Percentiles rank a stretch among this genome's conserved stretches.
Evolutionary conservation across 1,139 yeast species (phyloP).

Genomic region (Kluyveromyces sp.): DNA sequence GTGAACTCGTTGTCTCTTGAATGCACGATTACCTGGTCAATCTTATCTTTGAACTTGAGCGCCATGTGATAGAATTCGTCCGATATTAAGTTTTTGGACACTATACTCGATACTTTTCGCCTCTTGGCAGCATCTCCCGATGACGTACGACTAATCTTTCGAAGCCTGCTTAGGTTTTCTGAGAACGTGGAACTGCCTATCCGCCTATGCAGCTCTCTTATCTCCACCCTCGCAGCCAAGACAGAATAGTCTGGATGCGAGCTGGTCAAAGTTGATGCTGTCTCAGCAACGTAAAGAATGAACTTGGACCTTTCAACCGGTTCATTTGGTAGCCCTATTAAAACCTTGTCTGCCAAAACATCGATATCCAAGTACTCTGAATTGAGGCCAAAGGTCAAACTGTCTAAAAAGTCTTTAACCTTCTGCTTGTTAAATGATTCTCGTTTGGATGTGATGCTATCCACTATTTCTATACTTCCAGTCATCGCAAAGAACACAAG

Average conservation of each 20-base stretch:
- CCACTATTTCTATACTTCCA: constrained; percentile 3
- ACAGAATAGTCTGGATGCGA: constrained; percentile 94
- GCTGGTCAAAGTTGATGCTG: constrained; percentile 95
- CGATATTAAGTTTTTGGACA: constrained; percentile 65
- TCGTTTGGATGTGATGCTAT: constrained; percentile 4
- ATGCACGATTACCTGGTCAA: constrained; percentile 67
- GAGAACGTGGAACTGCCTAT: constrained; percentile 14
- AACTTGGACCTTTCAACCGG: constrained; percentile 82
- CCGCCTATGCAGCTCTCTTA: constrained; percentile 85
- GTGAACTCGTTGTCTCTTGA: constrained; percentile 76
- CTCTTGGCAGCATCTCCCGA: constrained; percentile 2
- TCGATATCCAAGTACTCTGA: constrained; percentile 54
- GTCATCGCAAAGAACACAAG: constrained; percentile 4
- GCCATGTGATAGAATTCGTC: constrained; percentile 57
- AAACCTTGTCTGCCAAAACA: constrained; percentile 52
- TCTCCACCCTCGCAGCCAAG: constrained; percentile 91
- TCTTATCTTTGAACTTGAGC: constrained; percentile 51
- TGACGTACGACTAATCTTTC: constrained; percentile 6
- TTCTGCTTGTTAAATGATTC: constrained; percentile 4
- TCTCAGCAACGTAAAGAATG: constrained; percentile 88
- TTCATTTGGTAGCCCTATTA: constrained; percentile 50
- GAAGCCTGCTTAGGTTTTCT: constrained; percentile 13
- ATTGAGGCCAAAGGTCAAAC: constrained; percentile 40
- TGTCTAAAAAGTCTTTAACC: constrained; percentile 4
- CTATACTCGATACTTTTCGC: constrained; percentile 66